Evolutionary conservation across 805 yeast genomes (phyloP).

Genomic region (Yamadazyma sp.): DNA sequence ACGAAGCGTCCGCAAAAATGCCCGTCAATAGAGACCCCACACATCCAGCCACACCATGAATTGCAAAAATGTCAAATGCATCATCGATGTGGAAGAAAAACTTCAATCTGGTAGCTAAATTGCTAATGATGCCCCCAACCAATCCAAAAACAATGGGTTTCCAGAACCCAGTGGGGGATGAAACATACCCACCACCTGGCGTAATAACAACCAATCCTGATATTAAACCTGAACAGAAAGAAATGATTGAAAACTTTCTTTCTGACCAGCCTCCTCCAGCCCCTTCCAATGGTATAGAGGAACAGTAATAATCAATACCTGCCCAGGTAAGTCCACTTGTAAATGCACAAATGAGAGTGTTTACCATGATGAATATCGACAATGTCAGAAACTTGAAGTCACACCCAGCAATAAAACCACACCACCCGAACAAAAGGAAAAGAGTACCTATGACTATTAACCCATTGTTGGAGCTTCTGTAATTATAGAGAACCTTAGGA

Average conservation of each 20-base stretch:
- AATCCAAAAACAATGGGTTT: slow-evolving; percentile 40
- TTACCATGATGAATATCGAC: slow-evolving; percentile 31
- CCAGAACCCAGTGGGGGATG: slow-evolving; percentile 38
- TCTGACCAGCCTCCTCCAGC: slow-evolving; percentile 11
- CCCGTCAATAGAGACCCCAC: slow-evolving; percentile 43
- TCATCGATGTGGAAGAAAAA: slow-evolving; percentile 41
- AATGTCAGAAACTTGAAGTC: slow-evolving; percentile 37
- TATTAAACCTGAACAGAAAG: slow-evolving; percentile 42
- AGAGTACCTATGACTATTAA: slow-evolving; percentile 35
- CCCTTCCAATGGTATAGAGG: slow-evolving; percentile 39
- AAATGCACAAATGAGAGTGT: slow-evolving; percentile 34
- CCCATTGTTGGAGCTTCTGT: slow-evolving; percentile 36
- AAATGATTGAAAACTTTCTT: slow-evolving; percentile 36
- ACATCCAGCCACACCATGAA: slow-evolving; percentile 44
- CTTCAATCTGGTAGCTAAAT: slow-evolving; percentile 40
- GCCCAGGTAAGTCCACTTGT: slow-evolving; percentile 39
- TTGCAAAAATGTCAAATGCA: slow-evolving; percentile 43
- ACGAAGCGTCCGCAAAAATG: slow-evolving; percentile 34
- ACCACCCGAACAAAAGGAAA: slow-evolving; percentile 38
- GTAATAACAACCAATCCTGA: slow-evolving; percentile 44
- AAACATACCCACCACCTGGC: slow-evolving; percentile 43
- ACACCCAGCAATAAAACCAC: slow-evolving; percentile 44
- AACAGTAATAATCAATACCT: slow-evolving; percentile 37
- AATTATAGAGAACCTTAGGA: slow-evolving; percentile 35
- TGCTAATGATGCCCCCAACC: slow-evolving; percentile 36